Percentiles rank a stretch among this genome's conserved stretches.
Conservation (phyloP, 2,329 filamentous ascomycete genomes). For the Diaporthe nobilis region DNA sequence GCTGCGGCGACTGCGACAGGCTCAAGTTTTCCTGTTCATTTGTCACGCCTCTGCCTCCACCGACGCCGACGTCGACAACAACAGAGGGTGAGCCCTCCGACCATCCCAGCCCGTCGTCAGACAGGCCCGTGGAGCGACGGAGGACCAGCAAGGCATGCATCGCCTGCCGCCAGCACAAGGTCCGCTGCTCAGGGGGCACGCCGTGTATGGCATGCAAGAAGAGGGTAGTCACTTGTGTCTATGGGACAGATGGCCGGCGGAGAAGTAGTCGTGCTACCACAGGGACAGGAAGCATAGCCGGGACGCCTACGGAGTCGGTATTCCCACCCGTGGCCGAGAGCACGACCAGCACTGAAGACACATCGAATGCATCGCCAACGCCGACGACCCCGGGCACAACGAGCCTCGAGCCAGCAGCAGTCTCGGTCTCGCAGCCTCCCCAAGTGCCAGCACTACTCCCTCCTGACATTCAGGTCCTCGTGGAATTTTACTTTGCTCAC, state of each 20-base stretch:
- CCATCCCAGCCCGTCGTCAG: constrained; percentile 32
- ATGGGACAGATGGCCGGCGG: constrained; percentile 32
- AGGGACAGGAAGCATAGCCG: constrained; percentile 18
- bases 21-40: constrained; percentile 41
- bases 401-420: constrained; percentile 11
- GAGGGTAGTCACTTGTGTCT: constrained; percentile 35
- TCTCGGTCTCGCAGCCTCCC: not conserved
- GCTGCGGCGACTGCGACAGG: constrained; percentile 40
- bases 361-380: constrained; percentile 35
- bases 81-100: constrained; percentile 20
- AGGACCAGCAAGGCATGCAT: constrained; percentile 41
- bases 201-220: constrained; percentile 41
- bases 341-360: constrained; percentile 28
- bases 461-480: constrained; percentile 31
- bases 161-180: constrained; percentile 39
- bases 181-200: constrained; percentile 37
- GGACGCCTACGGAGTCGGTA: constrained; percentile 36
- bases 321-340: constrained; percentile 25
- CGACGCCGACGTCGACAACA: constrained; percentile 17
- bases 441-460: constrained; percentile 2
- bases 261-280: constrained; percentile 23
- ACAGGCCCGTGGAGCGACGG: constrained; percentile 38
- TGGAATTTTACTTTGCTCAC: constrained; percentile 40
- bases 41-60: constrained; percentile 36
- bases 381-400: constrained; percentile 35